Base-by-base conservation (phyloP, 2,329 filamentous ascomycete species). In the Penicillium sp. region DNA sequence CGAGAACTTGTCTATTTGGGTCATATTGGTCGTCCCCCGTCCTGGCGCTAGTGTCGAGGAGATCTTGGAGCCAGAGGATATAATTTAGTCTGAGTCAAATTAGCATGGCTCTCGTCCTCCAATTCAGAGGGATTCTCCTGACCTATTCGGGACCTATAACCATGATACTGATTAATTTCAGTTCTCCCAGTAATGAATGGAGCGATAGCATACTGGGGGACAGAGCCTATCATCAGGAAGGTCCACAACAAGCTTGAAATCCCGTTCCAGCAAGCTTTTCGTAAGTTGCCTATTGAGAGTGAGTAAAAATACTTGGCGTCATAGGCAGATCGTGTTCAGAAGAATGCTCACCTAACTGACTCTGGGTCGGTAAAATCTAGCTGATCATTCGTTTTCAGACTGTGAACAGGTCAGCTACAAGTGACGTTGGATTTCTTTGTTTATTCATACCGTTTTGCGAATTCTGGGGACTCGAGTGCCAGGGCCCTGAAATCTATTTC, bases 201-300 rank as follows among this genome's bases (percentile, higher is more conserved):
- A 26, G 23, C 6, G 24, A 20, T 24, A 52, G 62, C 78, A 65
- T 68, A 96, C 89, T 1, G 92, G 90, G 12, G 93, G 94, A 68
- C 93, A 97, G 0, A 99, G 79, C 21, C 93, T 81, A 70, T 96
- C 86, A 24, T 82, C 74, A 0, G 91, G 91, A 1, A 97, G 77
- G 5, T 87, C 79, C 14, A 97, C 75, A 0, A 77, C 66, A 8
- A 97, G 73, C 12, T 79, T 81, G 70, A 97, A 97, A 70, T 97
- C 87, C 14, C 82, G 74, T 58, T 83, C 83, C 18, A 97, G 78
- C 1, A 97, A 79, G 18, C 87, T 86, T 67, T 88, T 91, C 11
- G 92, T 95, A 49, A 97, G 78, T 64, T 81, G 76, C 64, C 82
- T 83, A 59, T 47, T 40, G 20, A 12, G 20, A 40, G 3, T 33